These are phyloP conservation scores for Scleroderma bovista DNA, from an alignment of 768 basidiomycete genomes.

Conservation along the genomic window DNA sequence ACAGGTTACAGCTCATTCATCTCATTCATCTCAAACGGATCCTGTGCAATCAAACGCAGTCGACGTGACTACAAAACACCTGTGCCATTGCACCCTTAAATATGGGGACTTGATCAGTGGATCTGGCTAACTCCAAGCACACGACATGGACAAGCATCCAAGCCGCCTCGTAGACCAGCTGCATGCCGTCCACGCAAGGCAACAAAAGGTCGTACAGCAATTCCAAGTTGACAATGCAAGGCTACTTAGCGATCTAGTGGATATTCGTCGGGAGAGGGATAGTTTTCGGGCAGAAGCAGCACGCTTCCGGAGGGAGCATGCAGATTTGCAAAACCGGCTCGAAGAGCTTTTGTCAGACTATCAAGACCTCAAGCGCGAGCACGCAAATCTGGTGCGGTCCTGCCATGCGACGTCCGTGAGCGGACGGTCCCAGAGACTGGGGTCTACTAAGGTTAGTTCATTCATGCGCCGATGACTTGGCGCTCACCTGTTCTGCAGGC, in stretches of 20 bases:
- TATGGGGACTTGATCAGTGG: background rate
- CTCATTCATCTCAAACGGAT: no score
- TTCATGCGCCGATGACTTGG: background rate
- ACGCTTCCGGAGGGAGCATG: constrained; percentile 15
- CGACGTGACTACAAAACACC: no score
- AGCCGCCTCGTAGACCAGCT: constrained; percentile 20
- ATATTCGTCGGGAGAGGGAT: constrained; percentile 25
- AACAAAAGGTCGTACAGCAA: constrained; percentile 21
- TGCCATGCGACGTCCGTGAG: background rate
- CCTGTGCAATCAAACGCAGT: no score
- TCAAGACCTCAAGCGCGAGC: constrained; percentile 20
- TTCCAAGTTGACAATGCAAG: constrained; percentile 22
- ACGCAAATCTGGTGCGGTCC: constrained; percentile 11
- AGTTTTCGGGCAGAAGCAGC: constrained; percentile 17
- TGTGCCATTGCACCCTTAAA: background rate
- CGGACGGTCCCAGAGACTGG: background rate
- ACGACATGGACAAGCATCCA: constrained; percentile 9
- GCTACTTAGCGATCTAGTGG: constrained; percentile 17
- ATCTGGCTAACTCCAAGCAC: background rate
- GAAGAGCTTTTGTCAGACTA: constrained; percentile 14
- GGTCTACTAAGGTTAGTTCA: constrained; percentile 8
- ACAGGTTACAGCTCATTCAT: no score
- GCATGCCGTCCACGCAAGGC: constrained; percentile 18
- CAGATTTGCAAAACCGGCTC: constrained; percentile 16
- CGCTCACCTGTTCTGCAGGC: constrained; percentile 1